Percentiles rank a stretch among this genome's conserved stretches.
phyloP scores from a whole-genome alignment of 306 rosid genomes.

The Ormosia emarginata region DNA sequence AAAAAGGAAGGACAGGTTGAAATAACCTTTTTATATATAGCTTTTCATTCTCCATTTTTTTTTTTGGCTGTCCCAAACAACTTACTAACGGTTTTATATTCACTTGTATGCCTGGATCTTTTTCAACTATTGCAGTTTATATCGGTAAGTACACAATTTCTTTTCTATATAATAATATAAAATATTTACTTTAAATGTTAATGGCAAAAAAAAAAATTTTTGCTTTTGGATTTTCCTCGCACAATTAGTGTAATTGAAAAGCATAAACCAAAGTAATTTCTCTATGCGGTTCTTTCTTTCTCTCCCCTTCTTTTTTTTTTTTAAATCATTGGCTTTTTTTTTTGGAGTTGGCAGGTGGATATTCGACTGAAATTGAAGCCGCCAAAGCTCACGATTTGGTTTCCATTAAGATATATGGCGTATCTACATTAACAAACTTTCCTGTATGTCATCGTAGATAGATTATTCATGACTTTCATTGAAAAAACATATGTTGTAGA shows the following conservation, averaged over 20 bases:
- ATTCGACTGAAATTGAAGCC: constrained; percentile 28
- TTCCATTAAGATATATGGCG: constrained; percentile 36
- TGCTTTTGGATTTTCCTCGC: not conserved
- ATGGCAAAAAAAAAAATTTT: not conserved
- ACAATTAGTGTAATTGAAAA: not conserved
- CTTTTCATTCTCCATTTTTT: not conserved
- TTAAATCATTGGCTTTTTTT: no score
- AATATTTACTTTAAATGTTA: not conserved
- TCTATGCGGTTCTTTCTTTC: not conserved
- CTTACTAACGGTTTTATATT: not conserved
- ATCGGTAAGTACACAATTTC: constrained; percentile 26
- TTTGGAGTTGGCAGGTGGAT: constrained; percentile 26
- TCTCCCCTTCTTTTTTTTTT: not conserved
- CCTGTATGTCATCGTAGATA: constrained; percentile 20
- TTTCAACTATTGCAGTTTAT: constrained; percentile 25
- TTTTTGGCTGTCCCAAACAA: not conserved
- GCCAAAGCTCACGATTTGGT: constrained; percentile 47
- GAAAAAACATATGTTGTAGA: not conserved
- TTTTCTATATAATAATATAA: not conserved
- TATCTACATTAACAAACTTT: constrained; percentile 21
- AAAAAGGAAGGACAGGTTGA: constrained; percentile 19
- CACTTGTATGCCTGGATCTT: not conserved
- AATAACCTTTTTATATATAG: not conserved
- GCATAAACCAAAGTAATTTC: not conserved
- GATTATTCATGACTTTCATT: not conserved